phyloP scores from a whole-genome alignment of 2,329 filamentous ascomycete species.

The Ascocoryne sarcoides region DNA sequence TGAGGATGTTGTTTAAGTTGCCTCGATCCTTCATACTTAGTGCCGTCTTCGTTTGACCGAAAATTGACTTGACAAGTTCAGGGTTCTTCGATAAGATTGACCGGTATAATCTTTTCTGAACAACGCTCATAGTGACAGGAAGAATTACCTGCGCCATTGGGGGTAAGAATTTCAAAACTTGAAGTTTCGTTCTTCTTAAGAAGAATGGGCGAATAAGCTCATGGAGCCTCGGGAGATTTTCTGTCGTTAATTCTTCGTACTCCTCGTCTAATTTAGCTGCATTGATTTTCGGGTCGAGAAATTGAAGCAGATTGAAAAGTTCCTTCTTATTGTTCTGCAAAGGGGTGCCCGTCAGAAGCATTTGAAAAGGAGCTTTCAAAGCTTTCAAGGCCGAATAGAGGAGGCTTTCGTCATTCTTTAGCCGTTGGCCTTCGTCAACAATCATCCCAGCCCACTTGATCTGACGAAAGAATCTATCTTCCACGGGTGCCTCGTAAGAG shows the following conservation, averaged over 20 bases:
- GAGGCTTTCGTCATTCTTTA: slow-evolving; percentile 85
- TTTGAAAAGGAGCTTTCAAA: slow-evolving; percentile 72
- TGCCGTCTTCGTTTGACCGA: slow-evolving; percentile 51
- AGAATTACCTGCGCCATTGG: slow-evolving; percentile 92
- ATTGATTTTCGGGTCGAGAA: slow-evolving; percentile 64
- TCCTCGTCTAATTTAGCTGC: slow-evolving; percentile 66
- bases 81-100: slow-evolving; percentile 89
- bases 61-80: slow-evolving; percentile 78
- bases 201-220: slow-evolving; percentile 69
- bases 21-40: slow-evolving; percentile 64
- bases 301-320: slow-evolving; percentile 93
- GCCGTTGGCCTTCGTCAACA: slow-evolving; percentile 87
- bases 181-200: slow-evolving; percentile 72
- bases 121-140: slow-evolving; percentile 85
- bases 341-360: slow-evolving; percentile 80
- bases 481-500: slow-evolving; percentile 83
- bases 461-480: slow-evolving; percentile 59
- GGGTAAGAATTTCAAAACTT: slow-evolving; percentile 84
- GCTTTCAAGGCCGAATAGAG: slow-evolving; percentile 67
- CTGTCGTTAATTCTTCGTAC: slow-evolving; percentile 70
- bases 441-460: slow-evolving; percentile 82
- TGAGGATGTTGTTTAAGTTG: slow-evolving; percentile 85
- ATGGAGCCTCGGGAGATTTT: slow-evolving; percentile 75
- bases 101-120: slow-evolving; percentile 92
- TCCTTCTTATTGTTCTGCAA: slow-evolving; percentile 94